phyloP scores from a whole-genome alignment of 2,329 filamentous ascomycete genomes.

The Xylariaceae sp. region DNA sequence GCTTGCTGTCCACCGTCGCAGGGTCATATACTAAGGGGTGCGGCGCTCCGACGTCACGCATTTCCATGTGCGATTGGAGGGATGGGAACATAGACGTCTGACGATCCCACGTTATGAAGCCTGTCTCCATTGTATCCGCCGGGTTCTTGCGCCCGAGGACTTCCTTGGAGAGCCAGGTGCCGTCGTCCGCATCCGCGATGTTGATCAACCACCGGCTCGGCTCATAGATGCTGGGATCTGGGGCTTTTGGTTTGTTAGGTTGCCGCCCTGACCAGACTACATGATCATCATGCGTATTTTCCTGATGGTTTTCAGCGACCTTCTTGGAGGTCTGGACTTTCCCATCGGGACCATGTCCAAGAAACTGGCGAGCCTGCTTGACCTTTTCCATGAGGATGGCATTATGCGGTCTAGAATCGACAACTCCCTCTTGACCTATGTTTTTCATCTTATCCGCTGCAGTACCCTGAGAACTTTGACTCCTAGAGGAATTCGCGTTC shows the following conservation, averaged over 20 bases:
- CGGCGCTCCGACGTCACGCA: not conserved
- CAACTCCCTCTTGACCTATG: too few species aligned
- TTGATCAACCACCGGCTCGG: constrained; percentile 16
- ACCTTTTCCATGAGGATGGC: not conserved
- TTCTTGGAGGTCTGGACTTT: too few species aligned
- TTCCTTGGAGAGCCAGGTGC: not conserved
- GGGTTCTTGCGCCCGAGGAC: constrained; percentile 4
- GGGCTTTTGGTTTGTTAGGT: constrained; percentile 8
- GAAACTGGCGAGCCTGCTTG: not conserved
- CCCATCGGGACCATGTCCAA: not conserved
- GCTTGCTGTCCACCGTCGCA: not conserved
- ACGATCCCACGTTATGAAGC: constrained; percentile 20
- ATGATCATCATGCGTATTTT: too few species aligned
- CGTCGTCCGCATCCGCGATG: constrained; percentile 4
- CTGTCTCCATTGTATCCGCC: constrained; percentile 11
- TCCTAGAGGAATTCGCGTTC: too few species aligned
- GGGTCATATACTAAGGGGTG: constrained; percentile 7
- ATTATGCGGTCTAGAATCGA: not conserved
- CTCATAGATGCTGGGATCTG: constrained; percentile 13
- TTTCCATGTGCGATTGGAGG: constrained; percentile 6
- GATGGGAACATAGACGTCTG: constrained; percentile 18
- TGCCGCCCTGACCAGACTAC: not conserved
- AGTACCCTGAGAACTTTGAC: too few species aligned
- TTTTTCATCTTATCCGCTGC: too few species aligned
- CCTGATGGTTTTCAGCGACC: too few species aligned